Evolutionary conservation across 1,284 basidiomycete species (phyloP).

Genomic region (Moniliella sp.): DNA sequence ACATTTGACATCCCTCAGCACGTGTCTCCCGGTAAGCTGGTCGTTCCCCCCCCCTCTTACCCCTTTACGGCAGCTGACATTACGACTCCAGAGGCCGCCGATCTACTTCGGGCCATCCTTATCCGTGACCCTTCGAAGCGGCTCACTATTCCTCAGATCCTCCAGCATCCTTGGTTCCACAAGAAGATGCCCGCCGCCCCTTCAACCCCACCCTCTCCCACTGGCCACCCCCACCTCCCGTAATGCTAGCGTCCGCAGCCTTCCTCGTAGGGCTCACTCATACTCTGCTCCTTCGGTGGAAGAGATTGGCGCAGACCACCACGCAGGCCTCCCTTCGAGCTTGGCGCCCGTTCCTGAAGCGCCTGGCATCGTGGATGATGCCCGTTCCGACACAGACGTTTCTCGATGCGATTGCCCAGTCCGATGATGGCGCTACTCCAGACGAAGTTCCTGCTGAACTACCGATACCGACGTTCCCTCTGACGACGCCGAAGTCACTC

Average conservation of each 20-base stretch:
- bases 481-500: constrained; percentile 45
- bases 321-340: too few relatives aligned
- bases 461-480: too few relatives aligned
- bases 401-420: too few relatives aligned
- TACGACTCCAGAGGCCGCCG: constrained; percentile 65
- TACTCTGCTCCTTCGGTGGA: background rate
- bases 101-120: constrained; percentile 59
- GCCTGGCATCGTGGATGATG: too few relatives aligned
- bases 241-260: background rate
- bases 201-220: constrained; percentile 3
- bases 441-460: background rate
- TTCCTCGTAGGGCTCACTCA: background rate
- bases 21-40: constrained; percentile 55
- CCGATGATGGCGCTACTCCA: too few relatives aligned
- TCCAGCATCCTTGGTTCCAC: constrained; percentile 70
- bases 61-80: too few relatives aligned
- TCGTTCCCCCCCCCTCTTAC: too few relatives aligned
- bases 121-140: constrained; percentile 56
- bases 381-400: too few relatives aligned
- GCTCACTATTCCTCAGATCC: constrained; percentile 58
- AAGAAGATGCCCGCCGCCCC: constrained; percentile 7
- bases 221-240: background rate
- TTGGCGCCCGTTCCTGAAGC: too few relatives aligned
- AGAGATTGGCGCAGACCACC: too few relatives aligned
- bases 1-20: constrained; percentile 57